Conservation (phyloP, 495 filamentous ascomycete species). For the Penicillium crystallinum region DNA sequence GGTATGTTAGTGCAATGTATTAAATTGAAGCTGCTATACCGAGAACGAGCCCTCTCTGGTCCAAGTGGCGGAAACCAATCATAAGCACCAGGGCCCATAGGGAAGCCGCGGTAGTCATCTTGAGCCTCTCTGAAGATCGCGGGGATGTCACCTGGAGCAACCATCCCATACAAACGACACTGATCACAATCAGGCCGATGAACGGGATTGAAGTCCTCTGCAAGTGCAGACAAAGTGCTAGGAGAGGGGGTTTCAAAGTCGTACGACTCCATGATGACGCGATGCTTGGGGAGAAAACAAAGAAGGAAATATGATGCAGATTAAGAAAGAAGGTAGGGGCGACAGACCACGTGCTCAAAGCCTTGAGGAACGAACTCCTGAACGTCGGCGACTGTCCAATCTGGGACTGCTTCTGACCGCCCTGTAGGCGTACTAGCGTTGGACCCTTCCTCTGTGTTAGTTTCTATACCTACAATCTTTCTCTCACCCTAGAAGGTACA, state of each 20-base stretch:
- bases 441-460: slow-evolving; percentile 37
- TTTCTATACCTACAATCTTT: not conserved
- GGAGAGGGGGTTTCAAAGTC: slow-evolving; percentile 4
- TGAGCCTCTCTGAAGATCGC: not conserved
- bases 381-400: slow-evolving; percentile 58
- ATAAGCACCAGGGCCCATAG: no score
- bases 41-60: slow-evolving; percentile 6
- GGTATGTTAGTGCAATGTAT: slow-evolving; percentile 11
- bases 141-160: not conserved
- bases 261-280: not conserved
- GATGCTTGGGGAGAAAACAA: not conserved
- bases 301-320: not conserved
- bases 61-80: not conserved
- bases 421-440: slow-evolving; percentile 45
- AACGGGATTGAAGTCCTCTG: slow-evolving; percentile 13
- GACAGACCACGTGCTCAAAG: slow-evolving; percentile 65
- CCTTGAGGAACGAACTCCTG: slow-evolving; percentile 76
- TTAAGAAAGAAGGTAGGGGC: slow-evolving; percentile 10
- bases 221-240: slow-evolving; percentile 19
- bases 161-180: not conserved
- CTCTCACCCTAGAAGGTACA: slow-evolving; percentile 6
- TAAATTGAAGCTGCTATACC: not conserved
- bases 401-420: slow-evolving; percentile 46
- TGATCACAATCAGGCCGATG: not conserved
- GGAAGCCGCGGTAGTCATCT: no score